phyloP scores from a whole-genome alignment of 306 rosid genomes.

The Pterocarpus santalinus region DNA sequence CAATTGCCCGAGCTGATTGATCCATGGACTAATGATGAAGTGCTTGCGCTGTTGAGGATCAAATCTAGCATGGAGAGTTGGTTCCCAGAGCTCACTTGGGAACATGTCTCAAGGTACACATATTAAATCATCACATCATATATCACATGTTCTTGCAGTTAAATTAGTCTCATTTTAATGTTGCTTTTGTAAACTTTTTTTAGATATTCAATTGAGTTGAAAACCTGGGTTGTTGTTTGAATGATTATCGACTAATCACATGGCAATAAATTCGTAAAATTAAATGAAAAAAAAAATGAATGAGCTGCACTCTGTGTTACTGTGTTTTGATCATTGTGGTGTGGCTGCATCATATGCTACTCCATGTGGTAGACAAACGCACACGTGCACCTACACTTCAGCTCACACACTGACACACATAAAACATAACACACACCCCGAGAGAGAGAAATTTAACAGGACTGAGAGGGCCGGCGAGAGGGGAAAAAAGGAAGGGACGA shows the following conservation, averaged over 20 bases:
- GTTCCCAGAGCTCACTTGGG: conserved; percentile 93
- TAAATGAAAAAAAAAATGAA: background rate
- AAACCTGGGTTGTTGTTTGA: background rate
- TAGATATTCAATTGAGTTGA: too few species aligned
- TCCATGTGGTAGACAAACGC: conserved; percentile 53
- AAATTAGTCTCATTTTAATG: background rate
- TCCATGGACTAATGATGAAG: conserved; percentile 83
- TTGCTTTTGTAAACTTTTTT: too few species aligned
- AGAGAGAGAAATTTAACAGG: conserved; percentile 19
- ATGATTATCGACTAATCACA: background rate
- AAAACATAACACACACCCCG: background rate
- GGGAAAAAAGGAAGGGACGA: background rate
- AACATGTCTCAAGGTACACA: conserved; percentile 83
- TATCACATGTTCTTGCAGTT: background rate
- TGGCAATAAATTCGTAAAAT: background rate
- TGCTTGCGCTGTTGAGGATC: conserved; percentile 78
- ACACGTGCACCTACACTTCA: conserved; percentile 57
- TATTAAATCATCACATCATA: background rate
- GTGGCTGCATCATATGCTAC: conserved; percentile 17
- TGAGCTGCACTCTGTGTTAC: conserved; percentile 16
- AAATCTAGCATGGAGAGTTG: conserved; percentile 89
- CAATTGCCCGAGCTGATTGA: conserved; percentile 35
- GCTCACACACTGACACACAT: conserved; percentile 43
- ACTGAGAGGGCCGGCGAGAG: conserved; percentile 12
- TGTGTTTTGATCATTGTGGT: conserved; percentile 7